Evolutionary conservation across 1,284 basidiomycete genomes (phyloP).

Genomic region (Apiotrichum sp.): DNA sequence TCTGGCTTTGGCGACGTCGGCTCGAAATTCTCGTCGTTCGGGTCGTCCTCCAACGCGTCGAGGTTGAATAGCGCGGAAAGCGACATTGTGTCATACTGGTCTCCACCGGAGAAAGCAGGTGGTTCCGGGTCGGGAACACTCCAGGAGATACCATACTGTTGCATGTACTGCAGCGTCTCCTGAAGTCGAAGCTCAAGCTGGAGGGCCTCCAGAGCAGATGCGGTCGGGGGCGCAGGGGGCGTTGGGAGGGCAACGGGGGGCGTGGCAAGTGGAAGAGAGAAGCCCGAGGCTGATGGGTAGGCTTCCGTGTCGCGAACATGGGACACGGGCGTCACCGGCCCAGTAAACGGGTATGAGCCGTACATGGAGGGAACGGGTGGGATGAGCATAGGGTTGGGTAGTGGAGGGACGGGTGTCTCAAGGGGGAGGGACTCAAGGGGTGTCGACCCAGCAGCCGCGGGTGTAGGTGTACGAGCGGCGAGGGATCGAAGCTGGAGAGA

Average conservation of each 20-base stretch:
- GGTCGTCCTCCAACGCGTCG: conserved; percentile 13
- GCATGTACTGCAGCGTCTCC: not conserved
- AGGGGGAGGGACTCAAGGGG: no score
- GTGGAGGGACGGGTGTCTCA: no score
- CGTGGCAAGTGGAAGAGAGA: not conserved
- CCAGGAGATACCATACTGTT: not conserved
- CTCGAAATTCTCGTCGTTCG: conserved; percentile 17
- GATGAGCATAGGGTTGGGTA: no score
- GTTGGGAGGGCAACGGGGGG: not conserved
- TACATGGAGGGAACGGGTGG: no score
- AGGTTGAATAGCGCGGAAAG: conserved; percentile 13
- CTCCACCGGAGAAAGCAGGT: conserved; percentile 5
- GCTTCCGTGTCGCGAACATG: not conserved
- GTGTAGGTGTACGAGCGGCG: no score
- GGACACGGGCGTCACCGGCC: not conserved
- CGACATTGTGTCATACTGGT: conserved; percentile 13
- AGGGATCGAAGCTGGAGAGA: no score
- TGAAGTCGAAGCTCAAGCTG: not conserved
- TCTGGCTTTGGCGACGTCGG: conserved; percentile 14
- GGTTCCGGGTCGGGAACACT: not conserved
- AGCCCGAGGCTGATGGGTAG: not conserved
- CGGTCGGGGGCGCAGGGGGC: not conserved
- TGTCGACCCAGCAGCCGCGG: no score
- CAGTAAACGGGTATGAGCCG: no score
- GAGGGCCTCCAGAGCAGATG: not conserved